Percentiles rank a stretch among this genome's conserved stretches.
These are phyloP conservation scores for Udeniomyces megalosporus DNA, from an alignment of 768 basidiomycete species.

Conservation along the genomic window DNA sequence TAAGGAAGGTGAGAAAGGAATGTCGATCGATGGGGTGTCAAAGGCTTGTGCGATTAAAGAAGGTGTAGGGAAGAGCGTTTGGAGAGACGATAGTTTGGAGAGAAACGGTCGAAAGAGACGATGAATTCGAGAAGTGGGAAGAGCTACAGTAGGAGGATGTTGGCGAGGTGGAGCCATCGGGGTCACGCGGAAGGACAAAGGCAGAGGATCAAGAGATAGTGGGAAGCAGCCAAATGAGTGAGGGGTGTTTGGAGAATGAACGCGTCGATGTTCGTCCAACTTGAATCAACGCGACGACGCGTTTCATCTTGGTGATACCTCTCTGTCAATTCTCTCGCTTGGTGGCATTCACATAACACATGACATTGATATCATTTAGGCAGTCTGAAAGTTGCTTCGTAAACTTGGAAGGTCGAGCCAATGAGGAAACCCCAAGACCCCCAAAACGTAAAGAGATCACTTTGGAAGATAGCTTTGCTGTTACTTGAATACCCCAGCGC, in stretches of 20 bases:
- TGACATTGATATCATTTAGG: too few species aligned
- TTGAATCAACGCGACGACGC: too few species aligned
- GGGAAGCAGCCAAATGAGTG: too few species aligned
- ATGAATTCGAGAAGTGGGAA: background rate
- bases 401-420: conserved; percentile 42
- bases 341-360: too few species aligned
- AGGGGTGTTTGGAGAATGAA: too few species aligned
- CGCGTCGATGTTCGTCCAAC: too few species aligned
- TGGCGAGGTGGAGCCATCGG: too few species aligned
- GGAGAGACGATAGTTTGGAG: background rate
- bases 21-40: background rate
- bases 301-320: too few species aligned
- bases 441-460: conserved; percentile 43
- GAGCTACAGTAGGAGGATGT: background rate
- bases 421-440: conserved; percentile 42
- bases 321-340: too few species aligned
- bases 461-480: conserved; percentile 37
- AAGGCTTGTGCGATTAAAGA: background rate
- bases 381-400: conserved; percentile 28
- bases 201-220: too few species aligned
- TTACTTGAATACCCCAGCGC: conserved; percentile 38
- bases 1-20: background rate
- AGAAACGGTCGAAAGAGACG: conserved; percentile 7
- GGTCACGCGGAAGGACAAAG: too few species aligned
- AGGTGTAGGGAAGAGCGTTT: background rate